Base-by-base conservation (phyloP, 1,139 yeast genomes). In the Diutina neorugosa region DNA sequence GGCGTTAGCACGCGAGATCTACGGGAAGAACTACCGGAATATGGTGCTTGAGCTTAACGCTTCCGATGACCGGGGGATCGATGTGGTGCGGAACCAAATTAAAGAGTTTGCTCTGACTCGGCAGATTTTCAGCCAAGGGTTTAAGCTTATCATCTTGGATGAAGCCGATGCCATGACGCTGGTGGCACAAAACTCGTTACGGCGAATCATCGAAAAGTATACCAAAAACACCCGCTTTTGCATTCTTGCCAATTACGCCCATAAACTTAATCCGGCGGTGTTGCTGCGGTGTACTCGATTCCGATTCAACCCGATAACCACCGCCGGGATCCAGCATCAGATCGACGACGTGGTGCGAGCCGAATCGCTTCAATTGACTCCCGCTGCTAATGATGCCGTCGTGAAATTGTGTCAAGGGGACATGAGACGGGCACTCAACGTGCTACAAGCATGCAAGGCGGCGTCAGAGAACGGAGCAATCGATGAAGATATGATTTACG, bases 91-190 rank as follows among this genome's bases (percentile, higher is more conserved):
- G 56, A 86, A 86, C 59, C 91, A 86, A 66, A 85, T 87, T 70
- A 87, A 87, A 69, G 84, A 82, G 61, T 86, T 86, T 66, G 95
- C 95, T 14, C 80, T 88, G 52, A 93, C 98, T 1, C 81, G 89
- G 75, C 98, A 94, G 66, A 93, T 94, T 54, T 94, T 93, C 69
- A 69, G 77, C 56, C 68, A 69, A 55, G 90, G 93, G 16, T 93
- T 91, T 75, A 94, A 94, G 64, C 74, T 94, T 60, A 86, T 94
- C 56, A 89, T 94, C 41, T 73, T 94, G 59, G 99, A 94, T 70
- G 99, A 94, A 69, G 98, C 98, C 0, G 98, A 94, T 69, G 96
- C 98, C 50, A 94, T 94, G 98, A 93, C 99, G 1, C 84, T 86
- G 56, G 96, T 86, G 9, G 98, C 99, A 0, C 96, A 94, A 66